Conservation (phyloP, 169 alveolate genomes). For the Condylostoma magnum region DNA sequence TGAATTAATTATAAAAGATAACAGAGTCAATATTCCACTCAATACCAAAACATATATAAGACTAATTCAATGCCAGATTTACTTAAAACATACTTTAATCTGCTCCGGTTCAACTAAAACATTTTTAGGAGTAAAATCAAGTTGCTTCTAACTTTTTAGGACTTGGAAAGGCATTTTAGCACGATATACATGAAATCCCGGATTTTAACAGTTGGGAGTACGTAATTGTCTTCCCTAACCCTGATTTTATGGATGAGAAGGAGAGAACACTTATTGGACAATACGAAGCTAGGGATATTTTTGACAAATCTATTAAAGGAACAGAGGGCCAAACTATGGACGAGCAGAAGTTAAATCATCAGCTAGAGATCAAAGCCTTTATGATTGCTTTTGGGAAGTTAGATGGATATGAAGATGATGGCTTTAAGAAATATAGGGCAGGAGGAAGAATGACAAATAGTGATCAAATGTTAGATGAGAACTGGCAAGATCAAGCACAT, state of each 20-base stretch:
- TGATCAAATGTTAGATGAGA: background rate
- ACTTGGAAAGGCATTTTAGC: no score
- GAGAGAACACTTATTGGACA: background rate
- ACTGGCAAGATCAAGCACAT: background rate
- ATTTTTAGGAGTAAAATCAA: no score
- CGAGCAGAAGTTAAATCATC: background rate
- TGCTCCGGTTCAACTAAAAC: no score
- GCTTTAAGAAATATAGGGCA: background rate
- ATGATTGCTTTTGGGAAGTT: background rate
- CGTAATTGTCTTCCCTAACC: slow-evolving; percentile 21
- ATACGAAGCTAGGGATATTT: slow-evolving; percentile 12
- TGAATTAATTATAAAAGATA: no score
- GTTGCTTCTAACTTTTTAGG: no score
- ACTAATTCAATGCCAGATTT: no score
- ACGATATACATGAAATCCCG: no score
- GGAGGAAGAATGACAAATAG: background rate
- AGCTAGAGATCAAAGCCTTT: slow-evolving; percentile 6
- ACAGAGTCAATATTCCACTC: no score
- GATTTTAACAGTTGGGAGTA: slow-evolving; percentile 32
- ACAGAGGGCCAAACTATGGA: background rate
- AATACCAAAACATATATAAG: no score
- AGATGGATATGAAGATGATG: background rate
- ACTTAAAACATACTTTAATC: no score
- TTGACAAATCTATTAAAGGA: background rate
- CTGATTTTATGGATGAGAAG: background rate